These are phyloP conservation scores for Trichoderma breve DNA, from an alignment of 2,329 filamentous ascomycete genomes.

Conservation along the genomic window DNA sequence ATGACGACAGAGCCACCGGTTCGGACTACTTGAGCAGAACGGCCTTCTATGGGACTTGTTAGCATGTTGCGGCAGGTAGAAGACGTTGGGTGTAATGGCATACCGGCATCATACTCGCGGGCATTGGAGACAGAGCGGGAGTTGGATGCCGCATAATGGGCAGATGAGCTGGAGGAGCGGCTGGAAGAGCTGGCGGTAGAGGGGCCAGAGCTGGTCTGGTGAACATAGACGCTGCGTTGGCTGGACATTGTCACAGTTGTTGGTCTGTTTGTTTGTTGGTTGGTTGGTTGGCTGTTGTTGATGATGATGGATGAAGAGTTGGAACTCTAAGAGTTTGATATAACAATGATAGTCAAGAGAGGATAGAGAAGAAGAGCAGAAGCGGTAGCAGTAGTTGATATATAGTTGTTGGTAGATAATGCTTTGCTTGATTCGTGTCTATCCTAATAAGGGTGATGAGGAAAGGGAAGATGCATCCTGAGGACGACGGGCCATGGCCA, in stretches of 20 bases:
- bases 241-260: constrained; percentile 12
- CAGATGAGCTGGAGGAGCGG: constrained; percentile 26
- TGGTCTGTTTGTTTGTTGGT: neutral
- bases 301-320: neutral
- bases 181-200: constrained; percentile 25
- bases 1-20: constrained; percentile 31
- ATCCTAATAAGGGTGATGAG: neutral
- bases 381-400: neutral
- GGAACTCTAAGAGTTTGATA: neutral
- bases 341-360: neutral
- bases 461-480: neutral
- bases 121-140: constrained; percentile 31
- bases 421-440: neutral
- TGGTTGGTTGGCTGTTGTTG: neutral
- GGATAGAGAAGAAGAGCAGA: neutral
- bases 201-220: constrained; percentile 27
- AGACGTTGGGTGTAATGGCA: constrained; percentile 19
- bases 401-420: neutral
- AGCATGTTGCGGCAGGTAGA: constrained; percentile 4
- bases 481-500: neutral
- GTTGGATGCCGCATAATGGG: constrained; percentile 23
- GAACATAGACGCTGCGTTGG: constrained; percentile 30
- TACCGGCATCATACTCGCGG: constrained; percentile 36
- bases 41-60: constrained; percentile 27
- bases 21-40: constrained; percentile 27